Conservation (phyloP, 108 stramenopile species). For the Cyclotella atomus region DNA sequence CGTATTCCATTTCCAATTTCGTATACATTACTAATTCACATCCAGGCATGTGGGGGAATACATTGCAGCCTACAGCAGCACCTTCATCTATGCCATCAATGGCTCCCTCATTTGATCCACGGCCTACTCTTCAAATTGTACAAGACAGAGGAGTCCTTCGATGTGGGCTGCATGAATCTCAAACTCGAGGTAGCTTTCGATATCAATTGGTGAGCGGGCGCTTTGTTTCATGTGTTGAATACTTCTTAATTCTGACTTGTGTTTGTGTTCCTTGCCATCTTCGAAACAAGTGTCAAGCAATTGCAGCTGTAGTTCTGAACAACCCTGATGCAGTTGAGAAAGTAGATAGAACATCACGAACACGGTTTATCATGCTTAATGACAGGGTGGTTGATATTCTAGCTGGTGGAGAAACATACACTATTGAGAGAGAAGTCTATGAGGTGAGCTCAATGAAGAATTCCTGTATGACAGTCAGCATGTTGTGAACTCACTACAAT, state of each 20-base stretch:
- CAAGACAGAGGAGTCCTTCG: constrained; percentile 9
- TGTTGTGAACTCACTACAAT: too few species aligned
- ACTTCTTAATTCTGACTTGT: too few species aligned
- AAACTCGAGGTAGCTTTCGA: neutral
- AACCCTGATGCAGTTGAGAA: neutral
- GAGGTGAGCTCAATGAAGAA: neutral
- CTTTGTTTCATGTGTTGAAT: too few species aligned
- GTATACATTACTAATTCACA: too few species aligned
- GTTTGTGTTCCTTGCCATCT: too few species aligned
- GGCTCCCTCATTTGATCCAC: constrained; percentile 15
- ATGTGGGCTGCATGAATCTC: constrained; percentile 6
- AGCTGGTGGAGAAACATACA: constrained; percentile 1
- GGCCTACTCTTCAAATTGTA: constrained; percentile 14
- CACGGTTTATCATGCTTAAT: constrained; percentile 1
- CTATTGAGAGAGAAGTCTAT: constrained; percentile 12
- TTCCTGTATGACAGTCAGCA: neutral
- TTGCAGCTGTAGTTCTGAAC: constrained; percentile 7
- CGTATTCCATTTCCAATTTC: too few species aligned
- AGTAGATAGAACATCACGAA: neutral
- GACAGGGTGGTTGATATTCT: neutral
- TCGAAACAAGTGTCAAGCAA: constrained; percentile 2
- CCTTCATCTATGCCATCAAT: constrained; percentile 5
- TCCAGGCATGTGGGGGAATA: too few species aligned
- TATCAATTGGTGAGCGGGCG: too few species aligned
- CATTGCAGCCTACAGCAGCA: neutral